These are phyloP conservation scores for Malassezia pachydermatis DNA, from an alignment of 1,284 basidiomycete genomes.

Conservation along the genomic window DNA sequence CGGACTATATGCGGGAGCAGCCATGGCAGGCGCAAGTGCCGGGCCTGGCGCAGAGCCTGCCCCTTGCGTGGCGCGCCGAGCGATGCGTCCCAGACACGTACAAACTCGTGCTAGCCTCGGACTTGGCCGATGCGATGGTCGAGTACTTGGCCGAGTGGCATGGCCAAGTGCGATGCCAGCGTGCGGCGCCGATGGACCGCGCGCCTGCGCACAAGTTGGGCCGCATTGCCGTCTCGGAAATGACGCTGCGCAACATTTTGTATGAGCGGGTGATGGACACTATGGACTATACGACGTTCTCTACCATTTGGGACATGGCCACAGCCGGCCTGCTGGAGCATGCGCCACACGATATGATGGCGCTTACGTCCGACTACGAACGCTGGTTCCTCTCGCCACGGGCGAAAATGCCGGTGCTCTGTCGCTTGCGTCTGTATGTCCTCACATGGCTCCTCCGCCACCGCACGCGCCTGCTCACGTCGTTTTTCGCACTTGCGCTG, in stretches of 20 bases:
- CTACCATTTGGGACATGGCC: constrained; percentile 36
- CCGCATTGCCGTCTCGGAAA: constrained; percentile 20
- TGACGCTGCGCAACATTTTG: constrained; percentile 13
- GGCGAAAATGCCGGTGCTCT: constrained; percentile 6
- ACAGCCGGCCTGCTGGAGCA: constrained; percentile 26
- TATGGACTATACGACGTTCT: constrained; percentile 29
- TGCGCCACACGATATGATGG: neutral
- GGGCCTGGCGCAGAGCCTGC: constrained; percentile 20
- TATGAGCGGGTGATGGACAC: constrained; percentile 15
- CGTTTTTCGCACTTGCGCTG: neutral
- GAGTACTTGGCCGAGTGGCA: constrained; percentile 30
- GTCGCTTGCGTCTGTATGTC: constrained; percentile 13
- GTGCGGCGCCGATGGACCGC: constrained; percentile 20
- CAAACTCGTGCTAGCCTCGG: constrained; percentile 37
- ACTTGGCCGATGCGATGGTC: constrained; percentile 28
- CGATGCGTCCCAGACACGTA: constrained; percentile 38
- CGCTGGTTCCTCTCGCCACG: constrained; percentile 9
- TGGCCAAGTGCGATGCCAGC: constrained; percentile 34
- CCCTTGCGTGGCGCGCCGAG: constrained; percentile 21
- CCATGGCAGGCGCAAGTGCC: constrained; percentile 26
- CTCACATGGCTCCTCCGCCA: constrained; percentile 2
- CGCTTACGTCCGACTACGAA: neutral
- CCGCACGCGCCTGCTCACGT: neutral
- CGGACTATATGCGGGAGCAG: constrained; percentile 32
- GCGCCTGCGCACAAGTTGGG: constrained; percentile 22